Percentiles rank a stretch among this genome's conserved stretches.
phyloP scores from a whole-genome alignment of 139 green algal species.

The Chlorella sp. region DNA sequence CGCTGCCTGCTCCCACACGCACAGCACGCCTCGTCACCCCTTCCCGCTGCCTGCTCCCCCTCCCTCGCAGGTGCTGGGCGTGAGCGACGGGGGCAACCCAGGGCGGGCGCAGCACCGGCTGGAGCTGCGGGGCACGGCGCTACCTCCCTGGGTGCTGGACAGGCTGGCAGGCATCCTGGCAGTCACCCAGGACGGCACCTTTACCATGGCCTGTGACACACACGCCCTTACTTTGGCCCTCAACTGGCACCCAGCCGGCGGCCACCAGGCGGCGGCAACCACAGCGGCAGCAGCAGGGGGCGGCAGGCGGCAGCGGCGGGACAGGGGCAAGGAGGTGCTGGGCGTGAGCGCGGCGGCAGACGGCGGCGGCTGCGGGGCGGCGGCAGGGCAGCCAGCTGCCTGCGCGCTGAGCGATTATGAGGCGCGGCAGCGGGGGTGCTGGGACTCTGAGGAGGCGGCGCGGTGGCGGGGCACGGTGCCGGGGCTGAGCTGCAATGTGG shows the following conservation, averaged over 20 bases:
- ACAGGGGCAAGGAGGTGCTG: background rate
- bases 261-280: background rate
- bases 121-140: conserved; percentile 45
- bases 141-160: conserved; percentile 55
- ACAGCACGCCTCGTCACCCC: too few relatives aligned
- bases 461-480: conserved; percentile 13
- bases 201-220: conserved; percentile 40
- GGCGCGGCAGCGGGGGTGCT: conserved; percentile 35
- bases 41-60: background rate
- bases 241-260: conserved; percentile 38
- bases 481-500: conserved; percentile 34
- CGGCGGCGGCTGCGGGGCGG: background rate
- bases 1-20: too few relatives aligned
- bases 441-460: conserved; percentile 31
- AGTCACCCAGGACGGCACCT: conserved; percentile 27
- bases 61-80: background rate
- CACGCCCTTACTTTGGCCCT: conserved; percentile 37
- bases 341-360: background rate
- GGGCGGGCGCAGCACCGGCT: conserved; percentile 34
- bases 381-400: background rate
- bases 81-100: background rate
- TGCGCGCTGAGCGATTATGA: conserved; percentile 10
- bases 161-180: conserved; percentile 36
- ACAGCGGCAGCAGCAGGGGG: background rate
- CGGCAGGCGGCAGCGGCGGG: background rate